Base-by-base conservation (phyloP, 176 grass and related monocot genomes). In the Oryza glumipatula region DNA sequence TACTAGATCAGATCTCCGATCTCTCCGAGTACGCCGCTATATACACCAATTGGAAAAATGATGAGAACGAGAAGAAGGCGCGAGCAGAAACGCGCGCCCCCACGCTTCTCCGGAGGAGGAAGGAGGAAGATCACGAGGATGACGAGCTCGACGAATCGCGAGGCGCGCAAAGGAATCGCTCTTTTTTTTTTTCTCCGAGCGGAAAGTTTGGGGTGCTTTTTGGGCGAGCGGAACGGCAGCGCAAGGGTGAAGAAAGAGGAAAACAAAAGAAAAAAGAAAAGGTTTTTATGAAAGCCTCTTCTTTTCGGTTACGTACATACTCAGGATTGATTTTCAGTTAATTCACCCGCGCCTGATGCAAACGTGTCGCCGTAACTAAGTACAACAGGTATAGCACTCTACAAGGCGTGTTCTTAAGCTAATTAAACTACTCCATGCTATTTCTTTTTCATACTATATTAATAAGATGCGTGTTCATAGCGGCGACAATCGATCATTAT, bases 1-100 rank as follows among this genome's bases (percentile, higher is more conserved):
- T 48, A 78, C 67, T 61, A 82, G 88, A 90, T 87, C 89, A 87
- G 84, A 60, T 64, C 64, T 21, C 46, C 0, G 80, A 47, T 49
- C 64, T 19, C 35, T 0, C 19, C 48, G 44, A 73, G 74, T 41
- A 12, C 33, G 71, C 73, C 65, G 77, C 44, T 86, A 82, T 58
- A 65, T 30, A 33, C 72, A 61, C 56, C 14, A 66, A 66, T 56
- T 56, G 19, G 21, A 23, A 14, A 46, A 32, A 32, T 32, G 30
- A 6, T 38, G 36, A 38, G 36, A 64, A 58, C 0, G 54, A 58
- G 54, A 52, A 74, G 48, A 77, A 72, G 19, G 80, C 84, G 61
- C 24, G 79, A 47, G 80, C 67, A 41, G 88, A 78, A 86, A 86
- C 73, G 79, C 67, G 79, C 58, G 58, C 67, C 66, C 67, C 66